Conservation (phyloP, 2,329 filamentous ascomycete genomes). For the Aspergillus spinulosporus region DNA sequence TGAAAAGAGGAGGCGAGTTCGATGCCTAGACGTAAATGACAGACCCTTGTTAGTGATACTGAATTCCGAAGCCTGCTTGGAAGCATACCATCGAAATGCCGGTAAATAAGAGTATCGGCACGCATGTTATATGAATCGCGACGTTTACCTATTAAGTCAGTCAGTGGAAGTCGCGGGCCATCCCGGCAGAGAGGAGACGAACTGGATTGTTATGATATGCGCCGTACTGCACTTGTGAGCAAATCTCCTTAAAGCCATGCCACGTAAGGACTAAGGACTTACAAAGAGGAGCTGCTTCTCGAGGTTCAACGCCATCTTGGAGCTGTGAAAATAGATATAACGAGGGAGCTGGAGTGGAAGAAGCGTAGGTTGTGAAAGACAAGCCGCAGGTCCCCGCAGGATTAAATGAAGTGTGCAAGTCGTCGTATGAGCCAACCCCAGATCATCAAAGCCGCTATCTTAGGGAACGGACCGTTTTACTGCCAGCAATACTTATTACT, state of each 20-base stretch:
- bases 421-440: constrained; percentile 7
- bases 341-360: background rate
- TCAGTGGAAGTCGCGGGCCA: constrained; percentile 23
- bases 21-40: constrained; percentile 48
- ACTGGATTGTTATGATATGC: constrained; percentile 66
- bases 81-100: constrained; percentile 58
- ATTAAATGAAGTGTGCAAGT: background rate
- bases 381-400: background rate
- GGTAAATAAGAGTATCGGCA: constrained; percentile 62
- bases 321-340: background rate
- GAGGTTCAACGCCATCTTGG: constrained; percentile 55
- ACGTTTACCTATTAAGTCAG: constrained; percentile 57
- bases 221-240: constrained; percentile 55
- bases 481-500: background rate
- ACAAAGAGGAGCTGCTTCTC: constrained; percentile 68
- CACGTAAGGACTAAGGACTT: constrained; percentile 32
- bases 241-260: constrained; percentile 15
- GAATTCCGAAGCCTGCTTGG: background rate
- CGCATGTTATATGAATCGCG: constrained; percentile 63
- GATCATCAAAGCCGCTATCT: background rate
- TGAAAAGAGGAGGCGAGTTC: constrained; percentile 55
- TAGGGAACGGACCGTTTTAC: background rate
- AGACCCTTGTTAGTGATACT: constrained; percentile 8
- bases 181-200: constrained; percentile 25
- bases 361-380: background rate